Evolutionary conservation across 495 filamentous ascomycete genomes (phyloP).

Genomic region (Neurospora cerealis): DNA sequence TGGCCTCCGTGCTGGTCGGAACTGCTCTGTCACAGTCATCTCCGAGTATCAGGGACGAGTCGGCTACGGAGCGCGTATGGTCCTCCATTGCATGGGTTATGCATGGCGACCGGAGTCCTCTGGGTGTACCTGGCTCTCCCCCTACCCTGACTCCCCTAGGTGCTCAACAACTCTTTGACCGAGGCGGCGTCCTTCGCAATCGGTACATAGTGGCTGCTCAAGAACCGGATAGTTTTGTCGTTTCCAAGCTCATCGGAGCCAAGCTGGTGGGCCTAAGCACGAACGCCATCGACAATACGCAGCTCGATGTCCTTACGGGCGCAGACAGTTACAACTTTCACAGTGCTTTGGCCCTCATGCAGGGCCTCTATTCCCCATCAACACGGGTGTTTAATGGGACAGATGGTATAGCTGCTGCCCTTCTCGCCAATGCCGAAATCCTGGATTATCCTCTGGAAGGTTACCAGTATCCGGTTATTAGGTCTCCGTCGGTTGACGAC

Average conservation of each 20-base stretch:
- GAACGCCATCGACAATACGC: conserved; percentile 28
- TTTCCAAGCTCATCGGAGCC: conserved; percentile 3
- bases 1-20: conserved; percentile 7
- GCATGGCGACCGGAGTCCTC: conserved; percentile 33
- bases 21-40: conserved; percentile 13
- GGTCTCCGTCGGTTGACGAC: conserved; percentile 19
- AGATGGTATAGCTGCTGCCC: conserved; percentile 22
- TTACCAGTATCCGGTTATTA: conserved; percentile 34
- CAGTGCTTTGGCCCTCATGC: conserved; percentile 30
- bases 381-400: conserved; percentile 14
- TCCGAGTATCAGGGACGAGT: neutral
- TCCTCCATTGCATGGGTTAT: conserved; percentile 31
- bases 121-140: neutral
- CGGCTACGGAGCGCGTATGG: conserved; percentile 30
- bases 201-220: conserved; percentile 18
- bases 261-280: conserved; percentile 24
- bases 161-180: conserved; percentile 28
- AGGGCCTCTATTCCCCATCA: conserved; percentile 34
- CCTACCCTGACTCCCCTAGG: conserved; percentile 30
- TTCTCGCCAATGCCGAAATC: conserved; percentile 18
- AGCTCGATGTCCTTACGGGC: conserved; percentile 25
- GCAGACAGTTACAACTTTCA: conserved; percentile 23
- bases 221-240: conserved; percentile 7
- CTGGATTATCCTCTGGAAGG: conserved; percentile 28
- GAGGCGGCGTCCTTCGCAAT: conserved; percentile 24